Conservation (phyloP, 1,139 yeast species). For the Yamadazyma triangularis region DNA sequence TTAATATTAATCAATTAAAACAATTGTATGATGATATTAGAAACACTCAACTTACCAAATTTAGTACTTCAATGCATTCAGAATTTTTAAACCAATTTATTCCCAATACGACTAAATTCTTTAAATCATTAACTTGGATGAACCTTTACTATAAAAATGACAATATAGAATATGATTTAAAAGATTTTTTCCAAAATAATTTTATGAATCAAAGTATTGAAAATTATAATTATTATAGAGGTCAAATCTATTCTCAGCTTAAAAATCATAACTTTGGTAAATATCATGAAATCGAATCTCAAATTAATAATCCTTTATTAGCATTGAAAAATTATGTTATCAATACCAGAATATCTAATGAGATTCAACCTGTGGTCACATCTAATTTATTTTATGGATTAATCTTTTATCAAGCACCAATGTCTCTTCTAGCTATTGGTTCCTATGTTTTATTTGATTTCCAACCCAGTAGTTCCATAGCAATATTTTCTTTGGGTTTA, state of each 20-base stretch:
- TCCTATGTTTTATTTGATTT: constrained; percentile 35
- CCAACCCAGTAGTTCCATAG: constrained; percentile 28
- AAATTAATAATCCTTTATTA: constrained; percentile 27
- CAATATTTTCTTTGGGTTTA: constrained; percentile 38
- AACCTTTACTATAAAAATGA: constrained; percentile 41
- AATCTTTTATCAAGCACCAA: constrained; percentile 37
- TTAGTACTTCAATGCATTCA: constrained; percentile 29
- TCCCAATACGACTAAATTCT: constrained; percentile 28
- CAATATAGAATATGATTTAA: constrained; percentile 42
- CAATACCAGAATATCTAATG: constrained; percentile 21
- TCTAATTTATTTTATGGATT: constrained; percentile 27
- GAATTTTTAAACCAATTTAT: constrained; percentile 35
- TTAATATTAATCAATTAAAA: constrained; percentile 8
- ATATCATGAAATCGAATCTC: constrained; percentile 9
- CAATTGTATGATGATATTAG: constrained; percentile 15
- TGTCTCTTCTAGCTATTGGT: constrained; percentile 26
- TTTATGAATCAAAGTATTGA: constrained; percentile 42
- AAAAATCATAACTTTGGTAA: constrained; percentile 21
- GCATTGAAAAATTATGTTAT: constrained; percentile 27
- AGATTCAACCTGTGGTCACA: constrained; percentile 39
- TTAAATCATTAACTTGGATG: constrained; percentile 41
- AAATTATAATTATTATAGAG: constrained; percentile 33
- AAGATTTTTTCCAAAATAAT: constrained; percentile 30
- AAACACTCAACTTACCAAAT: constrained; percentile 21
- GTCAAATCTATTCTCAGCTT: constrained; percentile 28